Percentiles rank a stretch among this genome's conserved stretches.
Conservation (phyloP, 2,329 filamentous ascomycete species). For the Passalora sequoiae region DNA sequence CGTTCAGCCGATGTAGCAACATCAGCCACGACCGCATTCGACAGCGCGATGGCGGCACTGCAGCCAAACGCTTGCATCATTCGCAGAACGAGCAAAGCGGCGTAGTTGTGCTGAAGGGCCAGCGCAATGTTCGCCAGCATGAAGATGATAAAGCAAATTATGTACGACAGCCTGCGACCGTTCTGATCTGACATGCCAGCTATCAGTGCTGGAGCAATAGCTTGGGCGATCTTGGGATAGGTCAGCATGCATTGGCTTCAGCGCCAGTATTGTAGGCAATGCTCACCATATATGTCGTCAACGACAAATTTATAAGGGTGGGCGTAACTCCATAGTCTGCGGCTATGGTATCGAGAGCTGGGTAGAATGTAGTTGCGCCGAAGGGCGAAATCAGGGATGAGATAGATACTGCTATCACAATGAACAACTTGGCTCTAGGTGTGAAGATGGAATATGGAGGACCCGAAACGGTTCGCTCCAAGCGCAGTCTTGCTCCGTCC, state of each 20-base stretch:
- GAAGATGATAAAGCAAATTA: conserved; percentile 30
- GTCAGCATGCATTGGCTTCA: no score
- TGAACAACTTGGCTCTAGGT: conserved; percentile 25
- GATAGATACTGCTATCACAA: conserved; percentile 26
- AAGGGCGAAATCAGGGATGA: conserved; percentile 29
- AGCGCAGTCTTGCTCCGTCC: background rate
- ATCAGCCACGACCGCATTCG: conserved; percentile 34
- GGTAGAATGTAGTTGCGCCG: conserved; percentile 49
- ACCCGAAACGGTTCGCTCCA: conserved; percentile 15
- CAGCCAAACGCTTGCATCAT: conserved; percentile 41
- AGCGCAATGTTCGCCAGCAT: conserved; percentile 25
- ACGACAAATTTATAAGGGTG: conserved; percentile 44
- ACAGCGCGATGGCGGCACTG: conserved; percentile 37
- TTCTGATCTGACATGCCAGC: conserved; percentile 27
- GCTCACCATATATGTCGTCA: conserved; percentile 55
- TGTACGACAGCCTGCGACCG: conserved; percentile 25
- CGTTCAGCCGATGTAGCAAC: conserved; percentile 34
- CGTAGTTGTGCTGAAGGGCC: conserved; percentile 26
- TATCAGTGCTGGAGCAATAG: conserved; percentile 35
- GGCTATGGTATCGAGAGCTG: conserved; percentile 48
- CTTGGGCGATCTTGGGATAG: conserved; percentile 45
- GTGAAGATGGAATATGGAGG: conserved; percentile 29
- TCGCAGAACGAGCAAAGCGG: conserved; percentile 25
- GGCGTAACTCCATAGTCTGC: conserved; percentile 43
- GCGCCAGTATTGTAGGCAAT: no score